These are phyloP conservation scores for Claviceps humidiphila DNA, from an alignment of 2,329 filamentous ascomycete species.

Conservation along the genomic window DNA sequence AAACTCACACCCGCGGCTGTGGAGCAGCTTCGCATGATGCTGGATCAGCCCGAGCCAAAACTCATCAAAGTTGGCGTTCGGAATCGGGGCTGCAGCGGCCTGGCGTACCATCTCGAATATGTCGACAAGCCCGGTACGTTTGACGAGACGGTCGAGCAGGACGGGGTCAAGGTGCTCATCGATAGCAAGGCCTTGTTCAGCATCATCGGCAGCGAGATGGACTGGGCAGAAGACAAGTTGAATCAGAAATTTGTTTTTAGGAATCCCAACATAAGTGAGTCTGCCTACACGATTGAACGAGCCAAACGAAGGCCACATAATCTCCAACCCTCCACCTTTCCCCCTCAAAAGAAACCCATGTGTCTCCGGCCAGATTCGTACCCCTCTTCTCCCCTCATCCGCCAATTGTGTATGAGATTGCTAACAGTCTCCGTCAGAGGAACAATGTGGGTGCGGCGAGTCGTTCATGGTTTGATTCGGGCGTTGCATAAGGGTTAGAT, in stretches of 20 bases:
- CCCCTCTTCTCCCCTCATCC: constrained; percentile 11
- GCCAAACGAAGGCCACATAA: too few species aligned
- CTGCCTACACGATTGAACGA: constrained; percentile 23
- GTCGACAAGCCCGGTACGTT: constrained; percentile 81
- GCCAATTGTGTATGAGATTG: constrained; percentile 10
- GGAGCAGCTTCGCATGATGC: constrained; percentile 59
- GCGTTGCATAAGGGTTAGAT: not conserved
- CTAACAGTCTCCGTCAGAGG: constrained; percentile 45
- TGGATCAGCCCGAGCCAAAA: constrained; percentile 80
- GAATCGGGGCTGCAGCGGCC: constrained; percentile 84
- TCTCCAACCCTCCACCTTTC: too few species aligned
- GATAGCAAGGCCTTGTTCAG: constrained; percentile 96
- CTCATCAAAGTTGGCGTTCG: constrained; percentile 89
- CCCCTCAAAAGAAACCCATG: too few species aligned
- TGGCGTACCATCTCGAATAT: constrained; percentile 89
- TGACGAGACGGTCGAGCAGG: constrained; percentile 88
- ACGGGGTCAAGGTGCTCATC: constrained; percentile 88
- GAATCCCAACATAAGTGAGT: constrained; percentile 95
- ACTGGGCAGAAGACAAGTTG: constrained; percentile 93
- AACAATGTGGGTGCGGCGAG: constrained; percentile 91
- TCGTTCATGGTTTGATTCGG: constrained; percentile 67
- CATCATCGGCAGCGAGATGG: constrained; percentile 98
- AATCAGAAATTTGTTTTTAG: constrained; percentile 86
- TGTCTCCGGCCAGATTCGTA: not conserved
- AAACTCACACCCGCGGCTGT: constrained; percentile 71